phyloP scores from a whole-genome alignment of 768 basidiomycete species.

The Tylopilus sp. region DNA sequence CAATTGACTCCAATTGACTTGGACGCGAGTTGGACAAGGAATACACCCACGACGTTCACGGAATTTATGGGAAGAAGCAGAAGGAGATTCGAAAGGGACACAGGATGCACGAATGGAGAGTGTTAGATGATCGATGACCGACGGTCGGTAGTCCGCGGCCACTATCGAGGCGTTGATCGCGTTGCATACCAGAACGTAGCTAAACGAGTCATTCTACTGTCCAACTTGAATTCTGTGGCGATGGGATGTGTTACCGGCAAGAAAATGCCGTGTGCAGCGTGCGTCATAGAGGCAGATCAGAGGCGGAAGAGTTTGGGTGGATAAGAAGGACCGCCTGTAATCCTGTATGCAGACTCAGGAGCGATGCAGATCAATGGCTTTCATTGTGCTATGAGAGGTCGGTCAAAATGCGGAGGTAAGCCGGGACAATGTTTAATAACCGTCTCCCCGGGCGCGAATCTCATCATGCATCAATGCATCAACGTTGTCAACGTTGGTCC shows the following conservation, averaged over 20 bases:
- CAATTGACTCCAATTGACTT: neutral
- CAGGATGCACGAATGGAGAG: neutral
- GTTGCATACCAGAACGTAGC: neutral
- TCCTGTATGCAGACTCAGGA: neutral
- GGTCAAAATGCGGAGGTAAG: too few relatives aligned
- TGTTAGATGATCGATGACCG: neutral
- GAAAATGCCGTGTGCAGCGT: neutral
- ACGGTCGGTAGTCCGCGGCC: neutral
- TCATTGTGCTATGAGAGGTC: too few relatives aligned
- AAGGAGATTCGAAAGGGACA: neutral
- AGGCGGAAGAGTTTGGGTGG: neutral
- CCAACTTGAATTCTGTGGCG: too few relatives aligned
- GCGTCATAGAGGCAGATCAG: neutral
- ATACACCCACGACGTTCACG: constrained; percentile 1
- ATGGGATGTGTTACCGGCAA: neutral
- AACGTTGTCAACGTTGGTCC: too few relatives aligned
- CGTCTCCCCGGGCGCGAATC: too few relatives aligned
- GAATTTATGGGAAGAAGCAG: neutral
- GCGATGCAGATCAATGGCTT: too few relatives aligned
- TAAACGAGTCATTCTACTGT: neutral
- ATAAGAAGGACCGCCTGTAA: too few relatives aligned
- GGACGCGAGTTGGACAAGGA: neutral
- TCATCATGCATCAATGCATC: too few relatives aligned
- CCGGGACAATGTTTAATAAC: too few relatives aligned
- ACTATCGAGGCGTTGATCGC: neutral